phyloP scores from a whole-genome alignment of 345 rosid genomes.

The Salix purpurea region DNA sequence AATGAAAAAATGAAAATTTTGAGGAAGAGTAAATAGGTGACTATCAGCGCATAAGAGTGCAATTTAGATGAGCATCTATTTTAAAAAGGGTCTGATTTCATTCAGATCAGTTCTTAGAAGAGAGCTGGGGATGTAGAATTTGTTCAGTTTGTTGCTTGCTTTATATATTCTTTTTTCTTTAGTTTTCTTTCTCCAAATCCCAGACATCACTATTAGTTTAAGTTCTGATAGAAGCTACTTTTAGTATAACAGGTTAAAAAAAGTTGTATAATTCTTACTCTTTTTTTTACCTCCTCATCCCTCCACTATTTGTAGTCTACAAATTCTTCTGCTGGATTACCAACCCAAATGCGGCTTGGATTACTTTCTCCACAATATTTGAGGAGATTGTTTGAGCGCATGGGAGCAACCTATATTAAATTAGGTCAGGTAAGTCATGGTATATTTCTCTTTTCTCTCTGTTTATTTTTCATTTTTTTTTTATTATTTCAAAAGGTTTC shows the following conservation, averaged over 20 bases:
- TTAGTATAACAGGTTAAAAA: too few relatives aligned
- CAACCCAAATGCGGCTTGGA: constrained; percentile 71
- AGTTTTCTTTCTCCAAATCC: neutral
- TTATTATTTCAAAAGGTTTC: neutral
- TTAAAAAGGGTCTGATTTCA: too few relatives aligned
- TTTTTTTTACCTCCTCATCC: neutral
- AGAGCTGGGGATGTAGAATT: too few relatives aligned
- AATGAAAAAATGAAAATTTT: neutral
- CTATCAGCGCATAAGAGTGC: neutral
- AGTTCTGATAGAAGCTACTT: too few relatives aligned
- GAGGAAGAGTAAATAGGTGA: neutral
- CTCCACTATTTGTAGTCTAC: constrained; percentile 44
- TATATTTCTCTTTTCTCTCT: neutral
- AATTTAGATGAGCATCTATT: too few relatives aligned
- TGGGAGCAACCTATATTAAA: constrained; percentile 98
- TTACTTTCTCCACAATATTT: constrained; percentile 79
- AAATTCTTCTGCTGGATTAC: constrained; percentile 54
- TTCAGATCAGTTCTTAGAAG: too few relatives aligned
- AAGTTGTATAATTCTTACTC: too few relatives aligned
- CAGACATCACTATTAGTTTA: too few relatives aligned
- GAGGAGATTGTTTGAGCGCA: constrained; percentile 88
- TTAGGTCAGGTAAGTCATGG: constrained; percentile 68
- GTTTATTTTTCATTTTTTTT: neutral
- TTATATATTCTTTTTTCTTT: neutral
- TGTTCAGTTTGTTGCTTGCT: too few relatives aligned